Percentiles rank a stretch among this genome's conserved stretches.
These are phyloP conservation scores for Lactarius akahatsu DNA, from an alignment of 768 basidiomycete species.

Conservation along the genomic window DNA sequence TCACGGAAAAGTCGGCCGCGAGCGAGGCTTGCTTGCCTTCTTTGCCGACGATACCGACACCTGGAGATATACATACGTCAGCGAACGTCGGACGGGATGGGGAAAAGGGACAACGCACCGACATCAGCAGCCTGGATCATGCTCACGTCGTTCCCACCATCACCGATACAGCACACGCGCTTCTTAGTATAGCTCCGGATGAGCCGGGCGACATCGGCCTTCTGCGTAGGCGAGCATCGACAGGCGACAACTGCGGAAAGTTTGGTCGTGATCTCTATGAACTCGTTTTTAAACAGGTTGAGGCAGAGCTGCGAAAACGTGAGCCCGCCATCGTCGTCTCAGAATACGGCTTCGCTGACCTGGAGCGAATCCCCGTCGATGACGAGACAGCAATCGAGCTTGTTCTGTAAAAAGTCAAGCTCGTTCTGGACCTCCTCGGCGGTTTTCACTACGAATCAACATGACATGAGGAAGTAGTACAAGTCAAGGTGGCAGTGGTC, in stretches of 20 bases:
- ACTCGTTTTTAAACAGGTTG: conserved; percentile 87
- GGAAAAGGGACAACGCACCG: conserved; percentile 53
- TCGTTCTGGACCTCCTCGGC: conserved; percentile 80
- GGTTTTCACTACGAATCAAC: conserved; percentile 64
- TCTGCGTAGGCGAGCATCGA: conserved; percentile 97
- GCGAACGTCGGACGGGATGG: neutral
- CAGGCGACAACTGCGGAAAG: conserved; percentile 96
- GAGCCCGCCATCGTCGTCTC: neutral
- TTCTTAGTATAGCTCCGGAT: conserved; percentile 91
- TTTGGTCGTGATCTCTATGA: conserved; percentile 95
- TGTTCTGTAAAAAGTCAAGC: conserved; percentile 90
- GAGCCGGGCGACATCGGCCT: conserved; percentile 93
- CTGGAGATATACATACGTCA: conserved; percentile 43
- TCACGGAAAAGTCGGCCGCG: conserved; percentile 98
- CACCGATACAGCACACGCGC: conserved; percentile 97
- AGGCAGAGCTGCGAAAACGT: conserved; percentile 68
- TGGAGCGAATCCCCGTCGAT: conserved; percentile 97
- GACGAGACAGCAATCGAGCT: conserved; percentile 95
- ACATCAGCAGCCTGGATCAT: conserved; percentile 99
- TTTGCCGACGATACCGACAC: conserved; percentile 97
- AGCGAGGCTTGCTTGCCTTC: conserved; percentile 98
- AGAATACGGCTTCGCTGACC: conserved; percentile 42
- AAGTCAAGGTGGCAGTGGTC: conserved; percentile 19
- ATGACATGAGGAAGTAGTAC: neutral
- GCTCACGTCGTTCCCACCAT: conserved; percentile 98